Base-by-base conservation (phyloP, 495 filamentous ascomycete species). In the Lophiostoma macrostomum region DNA sequence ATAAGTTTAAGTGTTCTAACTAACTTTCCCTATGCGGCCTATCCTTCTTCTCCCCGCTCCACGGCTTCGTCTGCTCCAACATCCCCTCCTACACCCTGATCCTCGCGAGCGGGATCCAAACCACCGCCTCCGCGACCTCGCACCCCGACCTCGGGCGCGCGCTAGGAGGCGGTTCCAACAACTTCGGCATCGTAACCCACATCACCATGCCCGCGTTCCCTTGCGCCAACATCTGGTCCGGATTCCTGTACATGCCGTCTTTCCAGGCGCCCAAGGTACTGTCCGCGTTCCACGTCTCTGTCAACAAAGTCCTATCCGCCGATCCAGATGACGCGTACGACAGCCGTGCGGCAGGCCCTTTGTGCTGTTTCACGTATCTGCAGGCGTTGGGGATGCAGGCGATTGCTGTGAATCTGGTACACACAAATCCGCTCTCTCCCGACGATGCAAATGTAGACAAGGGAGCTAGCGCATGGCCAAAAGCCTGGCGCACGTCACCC, bases 341-440 rank as follows among this genome's bases (percentile, higher is more conserved):
- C 25, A 42, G 58, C n/a, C 10, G 64, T 28, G 64, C 68, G 41
- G 67, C 68, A 23, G 67, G 68, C n/a, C n/a, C n/a, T n/a, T n/a
- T n/a, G n/a, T n/a, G n/a, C n/a, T n/a, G n/a, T n/a, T n/a, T n/a
- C n/a, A n/a, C n/a, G n/a, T n/a, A n/a, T n/a, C n/a, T n/a, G n/a
- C n/a, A n/a, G n/a, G n/a, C n/a, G n/a, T n/a, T n/a, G n/a, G n/a
- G n/a, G n/a, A n/a, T n/a, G n/a, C n/a, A n/a, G n/a, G n/a, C n/a
- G n/a, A n/a, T n/a, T n/a, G n/a, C n/a, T n/a, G n/a, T n/a, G n/a
- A n/a, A n/a, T n/a, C n/a, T n/a, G n/a, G n/a, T n/a, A n/a, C n/a
- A n/a, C n/a, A n/a, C n/a, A n/a, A n/a, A n/a, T n/a, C n/a, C n/a
- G n/a, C n/a, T n/a, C n/a, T n/a, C n/a, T n/a, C n/a, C n/a, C n/a